phyloP scores from a whole-genome alignment of 2,329 filamentous ascomycete genomes.

The Phymatotrichopsis omnivora region DNA sequence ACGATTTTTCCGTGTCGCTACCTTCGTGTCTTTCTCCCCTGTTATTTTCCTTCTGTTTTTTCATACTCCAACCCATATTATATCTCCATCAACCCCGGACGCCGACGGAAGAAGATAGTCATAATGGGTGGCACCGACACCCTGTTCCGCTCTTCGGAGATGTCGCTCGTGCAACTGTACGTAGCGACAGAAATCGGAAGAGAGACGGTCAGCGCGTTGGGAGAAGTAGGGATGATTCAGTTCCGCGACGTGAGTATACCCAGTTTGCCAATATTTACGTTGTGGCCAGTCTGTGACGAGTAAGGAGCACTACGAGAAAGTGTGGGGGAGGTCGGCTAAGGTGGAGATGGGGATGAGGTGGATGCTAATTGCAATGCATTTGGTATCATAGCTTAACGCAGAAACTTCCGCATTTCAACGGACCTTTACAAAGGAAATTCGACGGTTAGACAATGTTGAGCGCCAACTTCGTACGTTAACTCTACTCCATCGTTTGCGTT shows the following conservation, averaged over 20 bases:
- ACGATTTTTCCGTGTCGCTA: no score
- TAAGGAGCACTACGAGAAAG: constrained; percentile 23
- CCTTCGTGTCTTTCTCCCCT: no score
- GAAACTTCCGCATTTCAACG: constrained; percentile 90
- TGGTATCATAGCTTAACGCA: constrained; percentile 66
- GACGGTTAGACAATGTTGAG: constrained; percentile 95
- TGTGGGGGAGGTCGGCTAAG: constrained; percentile 2
- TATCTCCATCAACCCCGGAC: neutral
- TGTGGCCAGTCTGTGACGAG: no score
- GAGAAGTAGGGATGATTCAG: constrained; percentile 91
- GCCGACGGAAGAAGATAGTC: constrained; percentile 20
- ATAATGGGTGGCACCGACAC: constrained; percentile 68
- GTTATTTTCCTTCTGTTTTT: no score
- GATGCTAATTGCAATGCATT: constrained; percentile 14
- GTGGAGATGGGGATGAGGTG: constrained; percentile 25
- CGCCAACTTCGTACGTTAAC: constrained; percentile 73
- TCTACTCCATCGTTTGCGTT: neutral
- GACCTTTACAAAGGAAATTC: constrained; percentile 95
- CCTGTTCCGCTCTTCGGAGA: constrained; percentile 98
- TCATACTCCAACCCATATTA: no score
- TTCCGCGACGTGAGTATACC: constrained; percentile 85
- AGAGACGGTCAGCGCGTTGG: constrained; percentile 91
- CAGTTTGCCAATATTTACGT: constrained; percentile 4
- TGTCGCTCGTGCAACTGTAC: constrained; percentile 99
- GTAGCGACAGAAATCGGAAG: constrained; percentile 97